Percentiles rank a stretch among this genome's conserved stretches.
Conservation (phyloP, 1,139 yeast species). For the Casaregolazyma lundiana region DNA sequence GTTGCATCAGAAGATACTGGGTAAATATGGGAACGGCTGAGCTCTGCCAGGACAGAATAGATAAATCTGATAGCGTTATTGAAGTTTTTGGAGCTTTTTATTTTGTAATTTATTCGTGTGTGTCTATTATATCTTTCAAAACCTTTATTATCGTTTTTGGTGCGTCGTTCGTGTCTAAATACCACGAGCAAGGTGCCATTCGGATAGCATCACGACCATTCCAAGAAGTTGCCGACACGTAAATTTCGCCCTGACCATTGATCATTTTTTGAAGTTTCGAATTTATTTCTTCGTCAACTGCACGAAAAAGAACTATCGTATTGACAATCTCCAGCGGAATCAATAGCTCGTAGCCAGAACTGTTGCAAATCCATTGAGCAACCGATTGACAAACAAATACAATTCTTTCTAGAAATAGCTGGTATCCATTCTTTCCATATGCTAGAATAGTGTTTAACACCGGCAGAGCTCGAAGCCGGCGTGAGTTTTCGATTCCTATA, state of each 20-base stretch:
- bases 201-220: conserved; percentile 22
- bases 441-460: conserved; percentile 24
- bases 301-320: conserved; percentile 24
- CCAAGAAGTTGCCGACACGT: conserved; percentile 24
- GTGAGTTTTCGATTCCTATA: conserved; percentile 27
- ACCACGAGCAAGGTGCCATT: conserved; percentile 28
- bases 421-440: conserved; percentile 25
- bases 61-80: too few species aligned
- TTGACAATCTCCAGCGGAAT: conserved; percentile 15
- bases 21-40: not conserved
- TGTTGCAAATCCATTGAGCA: conserved; percentile 18
- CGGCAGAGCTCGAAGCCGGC: conserved; percentile 28
- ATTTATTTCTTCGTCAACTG: conserved; percentile 16
- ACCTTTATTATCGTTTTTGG: conserved; percentile 16
- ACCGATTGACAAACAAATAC: conserved; percentile 21
- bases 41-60: not conserved
- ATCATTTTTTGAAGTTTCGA: conserved; percentile 16
- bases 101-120: not conserved
- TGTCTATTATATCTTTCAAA: conserved; percentile 6
- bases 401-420: conserved; percentile 19
- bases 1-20: conserved; percentile 1
- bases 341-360: conserved; percentile 21
- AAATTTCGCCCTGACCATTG: conserved; percentile 20
- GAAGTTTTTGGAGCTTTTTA: not conserved
- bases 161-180: conserved; percentile 16